Conservation (phyloP, 331 rosid genomes). For the Quercus lobata region DNA sequence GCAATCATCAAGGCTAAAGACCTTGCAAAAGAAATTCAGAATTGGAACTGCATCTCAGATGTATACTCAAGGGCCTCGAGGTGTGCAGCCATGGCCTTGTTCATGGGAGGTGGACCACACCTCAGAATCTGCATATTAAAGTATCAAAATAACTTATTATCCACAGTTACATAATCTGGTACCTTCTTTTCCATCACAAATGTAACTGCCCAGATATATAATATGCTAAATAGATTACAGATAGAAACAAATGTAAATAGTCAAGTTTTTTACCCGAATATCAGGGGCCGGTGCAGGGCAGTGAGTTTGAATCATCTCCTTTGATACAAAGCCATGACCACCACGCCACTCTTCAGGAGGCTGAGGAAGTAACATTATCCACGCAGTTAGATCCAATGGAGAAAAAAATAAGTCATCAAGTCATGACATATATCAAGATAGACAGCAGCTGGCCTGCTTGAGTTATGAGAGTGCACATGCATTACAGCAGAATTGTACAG, state of each 20-base stretch:
- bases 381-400: not conserved
- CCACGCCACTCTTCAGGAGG: conserved; percentile 94
- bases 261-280: conserved; percentile 49
- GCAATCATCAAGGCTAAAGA: conserved; percentile 25
- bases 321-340: conserved; percentile 81
- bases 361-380: conserved; percentile 28
- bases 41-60: conserved; percentile 86
- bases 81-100: conserved; percentile 92
- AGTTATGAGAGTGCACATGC: conserved; percentile 1
- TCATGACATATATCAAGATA: not conserved
- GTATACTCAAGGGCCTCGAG: conserved; percentile 73
- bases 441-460: not conserved
- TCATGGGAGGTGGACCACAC: conserved; percentile 99
- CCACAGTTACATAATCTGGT: not conserved
- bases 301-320: conserved; percentile 87
- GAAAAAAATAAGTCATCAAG: too few species aligned
- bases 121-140: conserved; percentile 61
- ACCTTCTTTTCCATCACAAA: not conserved
- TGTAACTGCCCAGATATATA: not conserved
- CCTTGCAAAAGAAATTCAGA: conserved; percentile 38
- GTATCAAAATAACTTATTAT: not conserved
- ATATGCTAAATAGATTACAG: not conserved
- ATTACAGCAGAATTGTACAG: not conserved
- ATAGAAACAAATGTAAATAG: not conserved
- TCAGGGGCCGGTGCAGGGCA: conserved; percentile 80